Evolutionary conservation across 495 filamentous ascomycete genomes (phyloP), one percentile per base, ranked within the genome.

Genomic region (Penicillium manginii): DNA sequence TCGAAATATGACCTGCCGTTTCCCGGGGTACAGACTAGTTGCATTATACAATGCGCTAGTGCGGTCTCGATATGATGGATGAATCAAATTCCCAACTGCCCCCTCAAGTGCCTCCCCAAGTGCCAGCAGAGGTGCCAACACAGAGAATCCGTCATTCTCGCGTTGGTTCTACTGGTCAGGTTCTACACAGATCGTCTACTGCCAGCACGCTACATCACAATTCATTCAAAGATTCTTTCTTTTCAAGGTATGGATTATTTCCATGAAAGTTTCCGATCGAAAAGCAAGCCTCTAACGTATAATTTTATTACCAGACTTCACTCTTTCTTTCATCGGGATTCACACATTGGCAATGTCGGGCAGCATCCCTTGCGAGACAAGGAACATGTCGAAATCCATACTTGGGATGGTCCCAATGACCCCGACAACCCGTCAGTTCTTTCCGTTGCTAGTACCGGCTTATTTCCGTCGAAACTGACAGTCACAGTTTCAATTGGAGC

Each of bases 321-420:
- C 53, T 64, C 63, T 3, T 69, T 69, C 56, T 62, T 69, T 54
- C 55, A 45, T 17, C 63, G 63, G 15, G 66, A 69, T 2, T 37
- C 50, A 32, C 66, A 69, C 29, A 59, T 69, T 15, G 71, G 49
- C 66, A 67, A 59, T 54, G 61, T 65, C 51, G 60, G 55, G 17
- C 63, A 51, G 55, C 58, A 63, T 52, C 57, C 50, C 33, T 39
- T 67, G 31, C 64, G 60, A 18, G 58, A 61, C 18, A 58, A 47
- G 15, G 45, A 49, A 19, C 60, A 72, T 37, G 54, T 72, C 19
- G 64, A 73, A 39, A 68, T 73, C 18, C 70, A 75, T 49, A 67
- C 65, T 3, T 75, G 73, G 71, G 54, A 68, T 47, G 69, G 69
- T 0, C 67, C 66, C 2, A 51, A 74, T 50, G 72, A 74, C 23